A percentile compares a stretch with the other conserved stretches of the same genome.
Conservation (phyloP, 2,329 filamentous ascomycete species). For the Arachnopeziza araneosa region DNA sequence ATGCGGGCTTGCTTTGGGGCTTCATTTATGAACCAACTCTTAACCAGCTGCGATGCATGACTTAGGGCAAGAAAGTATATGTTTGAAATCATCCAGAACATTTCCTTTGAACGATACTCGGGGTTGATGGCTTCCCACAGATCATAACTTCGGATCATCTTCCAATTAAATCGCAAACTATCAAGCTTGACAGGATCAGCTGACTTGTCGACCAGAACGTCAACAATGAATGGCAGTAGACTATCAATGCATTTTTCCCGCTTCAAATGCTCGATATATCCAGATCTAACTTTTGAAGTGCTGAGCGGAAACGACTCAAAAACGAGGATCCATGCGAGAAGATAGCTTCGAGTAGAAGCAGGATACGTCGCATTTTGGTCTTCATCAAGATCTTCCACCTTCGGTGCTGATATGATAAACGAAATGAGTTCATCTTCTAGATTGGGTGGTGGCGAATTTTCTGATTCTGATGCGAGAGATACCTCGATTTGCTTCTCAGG, state of each 20-base stretch:
- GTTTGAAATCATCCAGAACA: constrained; percentile 79
- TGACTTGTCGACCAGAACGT: constrained; percentile 73
- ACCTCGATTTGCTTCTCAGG: constrained; percentile 73
- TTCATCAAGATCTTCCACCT: constrained; percentile 36
- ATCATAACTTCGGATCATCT: constrained; percentile 52
- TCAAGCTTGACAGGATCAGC: constrained; percentile 64
- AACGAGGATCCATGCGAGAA: constrained; percentile 83
- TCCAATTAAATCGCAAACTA: constrained; percentile 43
- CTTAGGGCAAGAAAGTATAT: constrained; percentile 79
- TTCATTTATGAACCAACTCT: constrained; percentile 78
- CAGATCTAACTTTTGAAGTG: constrained; percentile 74
- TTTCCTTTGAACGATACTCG: constrained; percentile 63
- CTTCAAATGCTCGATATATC: constrained; percentile 77
- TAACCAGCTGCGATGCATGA: constrained; percentile 72
- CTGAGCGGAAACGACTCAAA: constrained; percentile 79
- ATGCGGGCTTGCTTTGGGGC: constrained; percentile 74
- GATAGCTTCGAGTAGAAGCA: constrained; percentile 66
- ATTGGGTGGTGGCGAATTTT: constrained; percentile 60
- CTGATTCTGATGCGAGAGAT: constrained; percentile 69
- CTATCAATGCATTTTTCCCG: constrained; percentile 62
- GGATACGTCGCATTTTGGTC: constrained; percentile 35
- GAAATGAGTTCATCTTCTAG: constrained; percentile 83
- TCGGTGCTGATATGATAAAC: constrained; percentile 72
- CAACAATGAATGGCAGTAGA: constrained; percentile 74
- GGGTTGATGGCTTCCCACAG: constrained; percentile 46